These are phyloP conservation scores for Psilocybe tampanensis DNA, from an alignment of 768 basidiomycete species.

Conservation along the genomic window DNA sequence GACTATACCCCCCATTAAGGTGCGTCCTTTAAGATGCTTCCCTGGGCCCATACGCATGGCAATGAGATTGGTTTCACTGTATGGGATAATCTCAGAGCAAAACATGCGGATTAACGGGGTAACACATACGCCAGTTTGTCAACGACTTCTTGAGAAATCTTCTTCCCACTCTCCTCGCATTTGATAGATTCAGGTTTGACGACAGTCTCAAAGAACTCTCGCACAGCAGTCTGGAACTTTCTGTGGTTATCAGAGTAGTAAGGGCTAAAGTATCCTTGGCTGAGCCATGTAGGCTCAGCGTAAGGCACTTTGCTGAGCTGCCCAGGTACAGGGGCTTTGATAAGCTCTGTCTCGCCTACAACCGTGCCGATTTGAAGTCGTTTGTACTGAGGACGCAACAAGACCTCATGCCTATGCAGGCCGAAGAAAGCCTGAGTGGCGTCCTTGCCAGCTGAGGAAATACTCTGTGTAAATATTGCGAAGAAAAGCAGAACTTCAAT, in stretches of 20 bases:
- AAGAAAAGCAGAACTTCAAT: no score
- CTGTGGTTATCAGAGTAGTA: conserved; percentile 54
- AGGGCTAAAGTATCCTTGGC: conserved; percentile 32
- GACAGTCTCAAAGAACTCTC: conserved; percentile 77
- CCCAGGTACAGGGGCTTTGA: conserved; percentile 28
- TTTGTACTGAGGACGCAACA: conserved; percentile 32
- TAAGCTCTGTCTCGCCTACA: conserved; percentile 29
- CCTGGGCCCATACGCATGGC: conserved; percentile 93
- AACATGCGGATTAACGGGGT: background rate
- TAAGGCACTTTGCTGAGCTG: conserved; percentile 35
- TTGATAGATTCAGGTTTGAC: conserved; percentile 72
- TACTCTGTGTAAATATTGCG: background rate
- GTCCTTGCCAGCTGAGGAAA: conserved; percentile 60
- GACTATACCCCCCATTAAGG: conserved; percentile 74
- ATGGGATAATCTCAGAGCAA: background rate
- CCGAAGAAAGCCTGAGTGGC: conserved; percentile 38
- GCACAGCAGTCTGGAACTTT: conserved; percentile 72
- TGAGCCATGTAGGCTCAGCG: conserved; percentile 36
- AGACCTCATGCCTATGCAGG: conserved; percentile 34
- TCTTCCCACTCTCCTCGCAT: conserved; percentile 88
- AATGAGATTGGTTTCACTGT: conserved; percentile 74
- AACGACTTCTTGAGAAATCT: conserved; percentile 81
- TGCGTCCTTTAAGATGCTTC: conserved; percentile 80
- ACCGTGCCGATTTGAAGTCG: conserved; percentile 34
- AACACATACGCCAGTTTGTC: conserved; percentile 76